Percentiles rank a stretch among this genome's conserved stretches.
Evolutionary conservation across 1,139 yeast species (phyloP).

Genomic region (Blastobotrys proliferans): DNA sequence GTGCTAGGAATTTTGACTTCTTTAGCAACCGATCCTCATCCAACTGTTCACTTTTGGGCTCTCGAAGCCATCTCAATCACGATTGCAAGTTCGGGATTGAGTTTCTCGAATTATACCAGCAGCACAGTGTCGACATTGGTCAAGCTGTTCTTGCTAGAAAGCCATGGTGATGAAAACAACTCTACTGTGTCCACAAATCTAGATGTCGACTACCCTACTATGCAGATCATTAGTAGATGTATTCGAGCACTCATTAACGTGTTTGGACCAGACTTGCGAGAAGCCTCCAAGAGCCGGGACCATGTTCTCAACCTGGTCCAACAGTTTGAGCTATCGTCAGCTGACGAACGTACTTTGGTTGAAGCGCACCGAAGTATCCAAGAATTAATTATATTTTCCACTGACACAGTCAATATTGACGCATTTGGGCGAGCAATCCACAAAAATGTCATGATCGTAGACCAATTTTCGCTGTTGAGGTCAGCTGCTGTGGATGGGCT

Average conservation of each 20-base stretch:
- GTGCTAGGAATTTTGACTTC: slow-evolving; percentile 58
- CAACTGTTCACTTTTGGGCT: slow-evolving; percentile 72
- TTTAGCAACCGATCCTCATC: slow-evolving; percentile 75
- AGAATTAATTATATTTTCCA: slow-evolving; percentile 32
- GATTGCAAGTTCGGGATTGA: slow-evolving; percentile 53
- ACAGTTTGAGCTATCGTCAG: slow-evolving; percentile 27
- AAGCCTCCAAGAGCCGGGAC: slow-evolving; percentile 24
- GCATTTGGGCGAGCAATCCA: slow-evolving; percentile 29
- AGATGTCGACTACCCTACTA: slow-evolving; percentile 42
- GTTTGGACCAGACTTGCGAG: slow-evolving; percentile 48
- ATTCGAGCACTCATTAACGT: slow-evolving; percentile 42
- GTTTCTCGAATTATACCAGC: slow-evolving; percentile 41
- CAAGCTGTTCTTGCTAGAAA: slow-evolving; percentile 47
- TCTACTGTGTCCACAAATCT: slow-evolving; percentile 46
- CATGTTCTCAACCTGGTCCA: slow-evolving; percentile 30
- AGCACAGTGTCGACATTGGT: slow-evolving; percentile 47
- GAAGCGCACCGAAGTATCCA: slow-evolving; percentile 29
- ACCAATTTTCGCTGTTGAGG: slow-evolving; percentile 23
- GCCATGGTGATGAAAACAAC: slow-evolving; percentile 48
- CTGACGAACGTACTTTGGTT: slow-evolving; percentile 29
- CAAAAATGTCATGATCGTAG: slow-evolving; percentile 22
- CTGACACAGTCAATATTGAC: slow-evolving; percentile 28
- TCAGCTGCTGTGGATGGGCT: slow-evolving; percentile 37
- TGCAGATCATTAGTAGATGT: slow-evolving; percentile 40
- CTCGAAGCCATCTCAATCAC: slow-evolving; percentile 55